Conservation (phyloP, 495 filamentous ascomycete species). For the Diplogelasinospora grovesii region DNA sequence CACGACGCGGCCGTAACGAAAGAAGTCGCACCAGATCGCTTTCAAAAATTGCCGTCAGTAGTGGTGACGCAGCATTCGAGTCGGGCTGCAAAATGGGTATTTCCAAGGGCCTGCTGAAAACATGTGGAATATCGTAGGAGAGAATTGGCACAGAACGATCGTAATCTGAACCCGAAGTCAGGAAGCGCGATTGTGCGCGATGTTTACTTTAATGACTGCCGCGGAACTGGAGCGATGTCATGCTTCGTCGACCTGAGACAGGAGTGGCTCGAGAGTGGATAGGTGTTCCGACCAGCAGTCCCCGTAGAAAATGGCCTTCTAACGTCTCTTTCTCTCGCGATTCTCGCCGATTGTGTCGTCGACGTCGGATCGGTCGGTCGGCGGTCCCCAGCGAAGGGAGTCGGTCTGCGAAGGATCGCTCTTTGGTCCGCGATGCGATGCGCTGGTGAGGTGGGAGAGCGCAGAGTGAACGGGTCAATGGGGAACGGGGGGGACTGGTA, state of each 20-base stretch:
- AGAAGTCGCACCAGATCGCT: slow-evolving; percentile 10
- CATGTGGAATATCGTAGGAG: slow-evolving; percentile 14
- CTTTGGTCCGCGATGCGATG: slow-evolving; percentile 12
- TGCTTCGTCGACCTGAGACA: background rate
- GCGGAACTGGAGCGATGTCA: too few species aligned
- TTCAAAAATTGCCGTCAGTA: too few species aligned
- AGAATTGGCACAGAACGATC: background rate
- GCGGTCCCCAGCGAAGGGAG: slow-evolving; percentile 9
- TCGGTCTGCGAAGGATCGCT: slow-evolving; percentile 5
- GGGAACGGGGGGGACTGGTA: too few species aligned
- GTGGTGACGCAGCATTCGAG: background rate
- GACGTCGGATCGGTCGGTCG: slow-evolving; percentile 3
- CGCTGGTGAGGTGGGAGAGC: slow-evolving; percentile 3
- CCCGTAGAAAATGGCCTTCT: background rate
- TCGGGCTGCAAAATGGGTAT: background rate
- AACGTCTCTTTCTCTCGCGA: background rate
- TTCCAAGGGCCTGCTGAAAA: background rate
- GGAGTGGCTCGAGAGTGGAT: too few species aligned
- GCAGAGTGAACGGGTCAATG: background rate
- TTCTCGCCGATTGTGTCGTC: slow-evolving; percentile 1
- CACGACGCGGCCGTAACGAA: slow-evolving; percentile 24
- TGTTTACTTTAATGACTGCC: too few species aligned
- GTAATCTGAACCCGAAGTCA: slow-evolving; percentile 6
- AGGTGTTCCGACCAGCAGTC: slow-evolving; percentile 10
- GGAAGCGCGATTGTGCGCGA: slow-evolving; percentile 1